Evolutionary conservation across 1,139 yeast species (phyloP).

Genomic region (Candida tunisiensis): DNA sequence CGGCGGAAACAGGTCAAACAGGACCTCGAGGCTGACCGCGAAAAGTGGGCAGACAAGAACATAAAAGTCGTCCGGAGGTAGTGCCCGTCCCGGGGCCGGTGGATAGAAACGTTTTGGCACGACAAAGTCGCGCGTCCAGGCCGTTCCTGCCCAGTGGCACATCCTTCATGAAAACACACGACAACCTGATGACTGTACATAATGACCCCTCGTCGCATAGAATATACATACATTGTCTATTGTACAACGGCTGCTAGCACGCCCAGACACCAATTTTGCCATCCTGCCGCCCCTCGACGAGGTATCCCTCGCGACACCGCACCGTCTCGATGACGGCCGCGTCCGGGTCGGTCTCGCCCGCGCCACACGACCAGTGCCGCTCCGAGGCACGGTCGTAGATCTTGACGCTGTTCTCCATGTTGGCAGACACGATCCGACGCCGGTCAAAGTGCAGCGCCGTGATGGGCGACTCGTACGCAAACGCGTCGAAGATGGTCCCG

Average conservation of each 20-base stretch:
- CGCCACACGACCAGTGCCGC: constrained; percentile 35
- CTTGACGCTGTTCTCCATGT: constrained; percentile 31
- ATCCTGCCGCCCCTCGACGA: constrained; percentile 42
- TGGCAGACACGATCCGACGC: constrained; percentile 34
- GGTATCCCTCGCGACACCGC: constrained; percentile 40
- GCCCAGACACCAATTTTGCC: constrained; percentile 52
- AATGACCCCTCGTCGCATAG: too few species aligned
- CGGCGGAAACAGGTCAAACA: constrained; percentile 1
- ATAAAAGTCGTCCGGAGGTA: too few species aligned
- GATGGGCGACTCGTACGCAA: constrained; percentile 37
- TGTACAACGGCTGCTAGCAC: constrained; percentile 7
- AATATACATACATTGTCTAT: not conserved
- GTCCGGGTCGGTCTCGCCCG: constrained; percentile 17
- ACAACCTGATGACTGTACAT: too few species aligned
- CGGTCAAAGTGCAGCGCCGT: constrained; percentile 38
- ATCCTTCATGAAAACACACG: too few species aligned
- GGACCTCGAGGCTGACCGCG: too few species aligned
- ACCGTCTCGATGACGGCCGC: constrained; percentile 23
- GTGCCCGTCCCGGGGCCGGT: too few species aligned
- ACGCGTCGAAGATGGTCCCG: constrained; percentile 43
- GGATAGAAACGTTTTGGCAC: too few species aligned
- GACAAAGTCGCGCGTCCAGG: too few species aligned
- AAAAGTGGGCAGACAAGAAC: too few species aligned
- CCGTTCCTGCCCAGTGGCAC: too few species aligned
- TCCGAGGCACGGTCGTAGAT: constrained; percentile 38